A percentile compares a stretch with the other conserved stretches of the same genome.
Evolutionary conservation across 805 yeast genomes (phyloP).

Genomic region (Candida nemodendra): DNA sequence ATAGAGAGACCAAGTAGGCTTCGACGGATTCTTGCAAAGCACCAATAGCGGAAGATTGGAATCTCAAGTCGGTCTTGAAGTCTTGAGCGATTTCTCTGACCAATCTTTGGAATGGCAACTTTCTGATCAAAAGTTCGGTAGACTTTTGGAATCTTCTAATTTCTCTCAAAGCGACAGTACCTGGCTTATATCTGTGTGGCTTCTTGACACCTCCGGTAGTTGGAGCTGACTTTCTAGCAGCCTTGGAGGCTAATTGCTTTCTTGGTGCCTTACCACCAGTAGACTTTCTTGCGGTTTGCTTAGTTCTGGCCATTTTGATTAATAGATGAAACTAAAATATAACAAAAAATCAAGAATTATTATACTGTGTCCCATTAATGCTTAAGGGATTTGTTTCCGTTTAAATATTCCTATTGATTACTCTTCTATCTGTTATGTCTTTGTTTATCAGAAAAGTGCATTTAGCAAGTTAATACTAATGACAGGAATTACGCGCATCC

Average conservation of each 20-base stretch:
- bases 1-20: conserved; percentile 93
- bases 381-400: too few relatives aligned
- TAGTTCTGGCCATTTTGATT: conserved; percentile 80
- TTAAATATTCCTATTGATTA: too few relatives aligned
- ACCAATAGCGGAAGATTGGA: conserved; percentile 96
- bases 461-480: too few relatives aligned
- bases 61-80: conserved; percentile 88
- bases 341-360: too few relatives aligned
- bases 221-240: conserved; percentile 93
- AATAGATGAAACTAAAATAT: conserved; percentile 1
- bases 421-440: too few relatives aligned
- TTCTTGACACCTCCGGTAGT: conserved; percentile 90
- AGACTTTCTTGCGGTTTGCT: conserved; percentile 92
- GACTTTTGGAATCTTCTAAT: conserved; percentile 97
- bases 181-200: conserved; percentile 96
- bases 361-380: too few relatives aligned
- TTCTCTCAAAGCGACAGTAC: conserved; percentile 95
- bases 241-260: conserved; percentile 89
- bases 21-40: conserved; percentile 98
- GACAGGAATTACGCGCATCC: conserved; percentile 9
- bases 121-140: conserved; percentile 91
- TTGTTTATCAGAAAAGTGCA: too few relatives aligned
- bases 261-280: conserved; percentile 97
- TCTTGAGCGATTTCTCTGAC: conserved; percentile 96
- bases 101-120: conserved; percentile 95